phyloP scores from a whole-genome alignment of 2,329 filamentous ascomycete species.

The Periconia digitata region DNA sequence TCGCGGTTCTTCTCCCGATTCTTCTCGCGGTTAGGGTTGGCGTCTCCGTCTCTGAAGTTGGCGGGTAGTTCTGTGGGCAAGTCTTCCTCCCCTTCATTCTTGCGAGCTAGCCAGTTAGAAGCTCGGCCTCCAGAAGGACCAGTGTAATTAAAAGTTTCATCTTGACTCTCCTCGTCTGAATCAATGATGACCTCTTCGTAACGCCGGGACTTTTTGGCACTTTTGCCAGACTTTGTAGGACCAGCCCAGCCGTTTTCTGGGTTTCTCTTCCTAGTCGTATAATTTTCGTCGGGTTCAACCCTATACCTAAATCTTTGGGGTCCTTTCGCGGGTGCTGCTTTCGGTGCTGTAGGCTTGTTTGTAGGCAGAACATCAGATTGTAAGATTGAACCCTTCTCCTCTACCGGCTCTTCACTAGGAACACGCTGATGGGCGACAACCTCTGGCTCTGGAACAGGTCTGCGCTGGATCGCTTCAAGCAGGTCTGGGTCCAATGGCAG shows the following conservation, averaged over 20 bases:
- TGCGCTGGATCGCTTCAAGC: constrained; percentile 40
- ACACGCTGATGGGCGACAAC: constrained; percentile 17
- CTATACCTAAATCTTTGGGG: constrained; percentile 38
- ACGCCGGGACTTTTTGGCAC: constrained; percentile 18
- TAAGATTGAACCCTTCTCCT: constrained; percentile 32
- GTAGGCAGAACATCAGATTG: constrained; percentile 39
- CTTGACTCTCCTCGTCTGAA: constrained; percentile 46
- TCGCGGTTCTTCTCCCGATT: constrained; percentile 23
- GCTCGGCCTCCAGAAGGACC: constrained; percentile 23
- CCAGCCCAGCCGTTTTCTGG: constrained; percentile 22
- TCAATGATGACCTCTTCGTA: constrained; percentile 52
- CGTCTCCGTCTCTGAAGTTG: constrained; percentile 42
- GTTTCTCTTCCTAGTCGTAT: constrained; percentile 34
- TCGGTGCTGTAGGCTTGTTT: constrained; percentile 12
- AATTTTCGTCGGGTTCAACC: constrained; percentile 46
- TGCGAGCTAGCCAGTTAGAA: constrained; percentile 47
- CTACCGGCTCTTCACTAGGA: constrained; percentile 27
- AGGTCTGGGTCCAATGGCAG: constrained; percentile 40
- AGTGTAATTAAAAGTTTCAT: constrained; percentile 22
- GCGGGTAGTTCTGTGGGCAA: constrained; percentile 47
- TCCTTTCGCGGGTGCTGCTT: constrained; percentile 31
- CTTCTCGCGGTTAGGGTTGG: constrained; percentile 30
- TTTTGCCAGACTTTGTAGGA: constrained; percentile 20
- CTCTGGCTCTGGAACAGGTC: constrained; percentile 30
- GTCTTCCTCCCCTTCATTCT: constrained; percentile 46